Evolutionary conservation across 345 rosid genomes (phyloP).

Genomic region (Eucalyptus melliodora): DNA sequence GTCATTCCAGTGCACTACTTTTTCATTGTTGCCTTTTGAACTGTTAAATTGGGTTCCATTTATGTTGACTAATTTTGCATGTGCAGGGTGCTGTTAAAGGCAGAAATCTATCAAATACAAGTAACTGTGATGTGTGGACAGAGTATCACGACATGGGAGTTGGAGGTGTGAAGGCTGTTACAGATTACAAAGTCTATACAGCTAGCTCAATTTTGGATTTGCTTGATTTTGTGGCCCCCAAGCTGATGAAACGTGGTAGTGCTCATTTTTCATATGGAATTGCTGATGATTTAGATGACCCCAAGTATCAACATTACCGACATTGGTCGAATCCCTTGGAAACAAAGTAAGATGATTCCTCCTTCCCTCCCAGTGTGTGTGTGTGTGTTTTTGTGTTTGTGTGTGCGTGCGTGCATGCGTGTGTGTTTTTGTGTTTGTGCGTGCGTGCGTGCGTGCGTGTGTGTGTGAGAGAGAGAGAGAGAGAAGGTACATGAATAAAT

Average conservation of each 20-base stretch:
- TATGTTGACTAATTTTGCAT: neutral
- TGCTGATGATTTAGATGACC: conserved; percentile 58
- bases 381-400: neutral
- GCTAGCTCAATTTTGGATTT: conserved; percentile 43
- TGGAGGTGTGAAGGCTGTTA: conserved; percentile 33
- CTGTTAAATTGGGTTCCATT: neutral
- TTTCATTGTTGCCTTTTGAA: neutral
- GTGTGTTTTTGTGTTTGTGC: neutral
- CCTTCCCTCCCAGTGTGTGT: neutral
- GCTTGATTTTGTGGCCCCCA: conserved; percentile 52
- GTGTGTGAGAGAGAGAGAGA: neutral
- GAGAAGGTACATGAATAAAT: neutral
- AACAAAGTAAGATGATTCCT: conserved; percentile 31
- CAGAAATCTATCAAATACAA: conserved; percentile 8
- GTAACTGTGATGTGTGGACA: conserved; percentile 45
- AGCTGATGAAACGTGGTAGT: conserved; percentile 48
- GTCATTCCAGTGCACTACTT: neutral
- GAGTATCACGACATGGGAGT: conserved; percentile 52
- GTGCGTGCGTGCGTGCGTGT: neutral
- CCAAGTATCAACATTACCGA: conserved; percentile 41
- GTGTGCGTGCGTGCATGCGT: no score
- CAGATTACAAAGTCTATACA: conserved; percentile 40
- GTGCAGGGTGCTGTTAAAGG: conserved; percentile 37
- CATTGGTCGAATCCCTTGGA: conserved; percentile 74
- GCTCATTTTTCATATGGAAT: conserved; percentile 64